Base-by-base conservation (phyloP, 129 eudicot genomes). In the Silybum marianum region DNA sequence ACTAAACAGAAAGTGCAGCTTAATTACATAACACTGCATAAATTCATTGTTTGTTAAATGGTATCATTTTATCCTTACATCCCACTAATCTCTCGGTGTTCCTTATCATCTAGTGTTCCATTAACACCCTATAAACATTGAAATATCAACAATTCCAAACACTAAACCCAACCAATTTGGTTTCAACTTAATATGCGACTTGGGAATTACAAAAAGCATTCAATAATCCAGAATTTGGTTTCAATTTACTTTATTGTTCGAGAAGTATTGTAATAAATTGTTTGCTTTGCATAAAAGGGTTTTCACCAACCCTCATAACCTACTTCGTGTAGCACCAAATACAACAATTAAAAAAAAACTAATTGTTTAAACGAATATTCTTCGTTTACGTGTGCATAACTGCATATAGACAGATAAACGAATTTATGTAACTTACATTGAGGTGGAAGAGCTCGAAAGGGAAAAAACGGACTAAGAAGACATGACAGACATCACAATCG, bases 401-500 rank as follows among this genome's bases (percentile, higher is more conserved):
- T 14, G 62, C 0, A 48, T n/a, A 38, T 51, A 54, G 1, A 7
- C 39, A n/a, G 3, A 24, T 1, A n/a, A 32, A 51, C 28, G 21
- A 67, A 26, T 68, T 77, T 19, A 39, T 1, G n/a, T 34, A 7
- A 40, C 86, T 73, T 88, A 95, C 99, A 60, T 97, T 95, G 81
- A 95, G 93, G 65, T 95, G 99, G 75, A 95, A 95, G 62, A 95
- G 97, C 32, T 95, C 99, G 87, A 92, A 97, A 69, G 99, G 99
- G 75, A 97, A 95, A 42, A 95, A 94, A 44, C 99, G 97, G 71
- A 91, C 91, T 62, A 95, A 87, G 86, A 78, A 92, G 75, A 95
- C 90, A 76, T 97, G 99, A 63, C 99, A 95, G 22, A 95, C 99
- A 30, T 95, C 99, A 42, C 99, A 97, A 82, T 95, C 99, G 88